Evolutionary conservation across 768 basidiomycete species (phyloP).

Genomic region (Floccularia luteovirens): DNA sequence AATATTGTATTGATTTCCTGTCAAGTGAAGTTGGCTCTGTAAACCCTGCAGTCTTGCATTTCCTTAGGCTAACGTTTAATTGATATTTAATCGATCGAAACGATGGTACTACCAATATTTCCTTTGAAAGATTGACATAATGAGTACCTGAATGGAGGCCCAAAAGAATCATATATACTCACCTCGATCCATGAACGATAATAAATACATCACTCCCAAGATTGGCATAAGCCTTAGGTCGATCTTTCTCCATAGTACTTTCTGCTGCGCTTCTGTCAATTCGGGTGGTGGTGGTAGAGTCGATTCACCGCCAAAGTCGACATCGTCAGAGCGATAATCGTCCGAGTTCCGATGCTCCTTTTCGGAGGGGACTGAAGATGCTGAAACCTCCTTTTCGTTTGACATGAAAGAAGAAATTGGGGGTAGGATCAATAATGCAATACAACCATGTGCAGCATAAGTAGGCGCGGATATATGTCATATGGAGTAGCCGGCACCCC

Average conservation of each 20-base stretch:
- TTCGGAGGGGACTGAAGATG: background rate
- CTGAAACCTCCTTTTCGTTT: background rate
- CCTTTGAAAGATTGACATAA: conserved; percentile 21
- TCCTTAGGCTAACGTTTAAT: conserved; percentile 22
- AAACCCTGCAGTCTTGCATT: conserved; percentile 67
- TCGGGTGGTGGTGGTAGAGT: conserved; percentile 35
- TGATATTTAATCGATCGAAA: background rate
- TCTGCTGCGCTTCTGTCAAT: conserved; percentile 42
- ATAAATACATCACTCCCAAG: conserved; percentile 49
- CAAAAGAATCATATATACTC: conserved; percentile 4
- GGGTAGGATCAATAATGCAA: too few relatives aligned
- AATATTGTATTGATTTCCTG: conserved; percentile 56
- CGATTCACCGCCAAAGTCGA: conserved; percentile 38
- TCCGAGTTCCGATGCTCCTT: background rate
- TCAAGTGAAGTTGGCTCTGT: conserved; percentile 42
- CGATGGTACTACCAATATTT: conserved; percentile 38
- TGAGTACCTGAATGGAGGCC: background rate
- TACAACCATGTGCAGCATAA: too few relatives aligned
- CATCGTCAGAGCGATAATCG: conserved; percentile 8
- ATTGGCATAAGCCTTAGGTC: conserved; percentile 53
- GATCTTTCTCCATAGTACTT: conserved; percentile 48
- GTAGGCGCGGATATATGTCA: too few relatives aligned
- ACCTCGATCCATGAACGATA: conserved; percentile 63
- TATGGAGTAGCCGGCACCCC: too few relatives aligned
- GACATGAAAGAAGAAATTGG: background rate